Percentiles rank a stretch among this genome's conserved stretches.
These are phyloP conservation scores for Fragilaria radians DNA, from an alignment of 108 stramenopile species.

Conservation along the genomic window DNA sequence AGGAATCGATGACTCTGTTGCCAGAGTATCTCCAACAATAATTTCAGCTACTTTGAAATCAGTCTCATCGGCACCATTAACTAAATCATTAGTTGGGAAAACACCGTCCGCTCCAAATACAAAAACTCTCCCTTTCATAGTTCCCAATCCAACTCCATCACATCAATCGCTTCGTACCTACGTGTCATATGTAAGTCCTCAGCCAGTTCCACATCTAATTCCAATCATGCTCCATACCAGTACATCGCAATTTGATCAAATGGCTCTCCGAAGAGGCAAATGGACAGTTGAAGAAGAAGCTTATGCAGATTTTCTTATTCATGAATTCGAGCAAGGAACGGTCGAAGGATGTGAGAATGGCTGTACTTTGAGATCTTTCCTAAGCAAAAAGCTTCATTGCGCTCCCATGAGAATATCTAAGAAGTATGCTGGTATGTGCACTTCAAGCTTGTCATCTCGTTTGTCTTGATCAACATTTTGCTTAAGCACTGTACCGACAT, in stretches of 20 bases:
- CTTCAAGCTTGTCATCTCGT: too few relatives aligned
- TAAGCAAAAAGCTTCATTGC: slow-evolving; percentile 88
- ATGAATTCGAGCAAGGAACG: slow-evolving; percentile 46
- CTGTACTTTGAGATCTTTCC: slow-evolving; percentile 84
- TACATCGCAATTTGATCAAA: not conserved
- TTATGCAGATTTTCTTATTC: slow-evolving; percentile 59
- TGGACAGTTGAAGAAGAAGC: slow-evolving; percentile 78
- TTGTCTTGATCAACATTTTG: too few relatives aligned
- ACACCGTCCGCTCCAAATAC: too few relatives aligned
- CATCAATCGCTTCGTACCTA: not conserved
- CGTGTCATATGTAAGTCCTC: not conserved
- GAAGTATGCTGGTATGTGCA: slow-evolving; percentile 74
- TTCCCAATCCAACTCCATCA: not conserved
- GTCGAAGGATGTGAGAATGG: slow-evolving; percentile 46
- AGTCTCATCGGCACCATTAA: not conserved
- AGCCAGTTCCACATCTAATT: not conserved
- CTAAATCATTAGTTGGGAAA: too few relatives aligned
- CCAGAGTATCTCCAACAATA: not conserved
- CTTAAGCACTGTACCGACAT: too few relatives aligned
- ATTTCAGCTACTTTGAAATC: not conserved
- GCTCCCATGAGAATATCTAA: slow-evolving; percentile 97
- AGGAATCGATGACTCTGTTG: not conserved
- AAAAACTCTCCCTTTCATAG: not conserved
- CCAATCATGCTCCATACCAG: not conserved
- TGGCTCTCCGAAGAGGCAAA: slow-evolving; percentile 47